Base-by-base conservation (phyloP, 768 basidiomycete species). In the Hirschioporus abietinus region DNA sequence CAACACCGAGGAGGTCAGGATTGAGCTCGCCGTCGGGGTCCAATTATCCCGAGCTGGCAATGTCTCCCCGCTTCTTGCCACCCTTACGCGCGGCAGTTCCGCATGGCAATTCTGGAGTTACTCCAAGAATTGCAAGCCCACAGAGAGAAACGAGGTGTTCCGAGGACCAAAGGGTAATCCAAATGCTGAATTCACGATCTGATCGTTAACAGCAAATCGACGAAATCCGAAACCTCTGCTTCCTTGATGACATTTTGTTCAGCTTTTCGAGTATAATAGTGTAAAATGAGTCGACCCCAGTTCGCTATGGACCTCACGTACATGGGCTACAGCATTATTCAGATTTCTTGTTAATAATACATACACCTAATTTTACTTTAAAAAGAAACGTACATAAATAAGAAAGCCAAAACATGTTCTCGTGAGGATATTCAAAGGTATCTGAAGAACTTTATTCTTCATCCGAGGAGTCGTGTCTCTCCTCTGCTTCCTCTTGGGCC, bases 401-500 rank as follows among this genome's bases (percentile, higher is more conserved):
- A 60, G 60, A 34, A 36, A 12, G n/a, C 60, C 20, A n/a, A 35
- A n/a, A 42, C 17, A 58, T 26, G 65, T 52, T 25, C 12, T 61
- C 63, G 52, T n/a, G 27, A 57, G 63, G 26, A 35, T 26, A 12
- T 42, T 64, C 12, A 30, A 25, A 35, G 42, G 24, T 61, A 64
- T 30, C 30, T 30, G 30, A 42, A 24, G 34, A 66, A 79, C 76
- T 84, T 68, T 88, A 86, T 66, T 90, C 88, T 64, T 90, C 89
- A 73, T 89, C 88, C 65, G 84, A 87, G 58, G 79, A 72, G 63
- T 85, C 87, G 30, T 84, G 82, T 5, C 75, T 79, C 65, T 84
- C 83, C 66, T 84, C 84, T 52, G 80, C 81, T 66, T 79, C 78
- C 72, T 88, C 87, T 72, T 92, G 85, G 0, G 91, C 92, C 52